Conservation (phyloP, 176 grass and related monocot species). For the Phoenix roebelenii region DNA sequence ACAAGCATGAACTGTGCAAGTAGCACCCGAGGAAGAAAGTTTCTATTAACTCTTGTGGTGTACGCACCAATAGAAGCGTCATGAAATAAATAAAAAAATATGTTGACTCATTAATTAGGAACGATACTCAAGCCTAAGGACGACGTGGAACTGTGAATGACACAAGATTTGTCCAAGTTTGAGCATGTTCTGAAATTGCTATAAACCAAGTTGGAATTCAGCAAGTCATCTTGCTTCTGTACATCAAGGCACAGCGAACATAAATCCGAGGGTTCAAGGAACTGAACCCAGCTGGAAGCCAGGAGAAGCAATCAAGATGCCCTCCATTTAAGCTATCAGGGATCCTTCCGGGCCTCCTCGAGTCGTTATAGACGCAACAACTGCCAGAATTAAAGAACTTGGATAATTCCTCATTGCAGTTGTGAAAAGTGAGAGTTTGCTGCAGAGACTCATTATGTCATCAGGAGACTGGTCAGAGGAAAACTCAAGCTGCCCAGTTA, state of each 20-base stretch:
- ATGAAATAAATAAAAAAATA: too few relatives aligned
- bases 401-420: slow-evolving; percentile 56
- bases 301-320: slow-evolving; percentile 55
- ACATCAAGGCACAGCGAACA: slow-evolving; percentile 39
- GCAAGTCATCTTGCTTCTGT: slow-evolving; percentile 64
- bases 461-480: slow-evolving; percentile 69
- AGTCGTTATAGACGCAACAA: slow-evolving; percentile 51
- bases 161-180: too few relatives aligned
- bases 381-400: slow-evolving; percentile 56
- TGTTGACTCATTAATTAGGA: too few relatives aligned
- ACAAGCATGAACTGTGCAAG: too few relatives aligned
- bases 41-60: too few relatives aligned
- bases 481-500: slow-evolving; percentile 59
- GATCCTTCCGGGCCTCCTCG: slow-evolving; percentile 67
- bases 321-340: slow-evolving; percentile 78
- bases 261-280: slow-evolving; percentile 53
- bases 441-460: slow-evolving; percentile 72
- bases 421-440: slow-evolving; percentile 50
- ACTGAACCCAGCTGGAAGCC: slow-evolving; percentile 57
- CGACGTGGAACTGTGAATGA: too few relatives aligned
- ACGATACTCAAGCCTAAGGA: too few relatives aligned
- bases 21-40: too few relatives aligned
- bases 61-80: too few relatives aligned
- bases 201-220: slow-evolving; percentile 9
- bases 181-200: too few relatives aligned